Evolutionary conservation across 192 early-diverging fungal species (phyloP), one percentile per base, ranked within the genome.

Genomic region (Coemansia sp.): DNA sequence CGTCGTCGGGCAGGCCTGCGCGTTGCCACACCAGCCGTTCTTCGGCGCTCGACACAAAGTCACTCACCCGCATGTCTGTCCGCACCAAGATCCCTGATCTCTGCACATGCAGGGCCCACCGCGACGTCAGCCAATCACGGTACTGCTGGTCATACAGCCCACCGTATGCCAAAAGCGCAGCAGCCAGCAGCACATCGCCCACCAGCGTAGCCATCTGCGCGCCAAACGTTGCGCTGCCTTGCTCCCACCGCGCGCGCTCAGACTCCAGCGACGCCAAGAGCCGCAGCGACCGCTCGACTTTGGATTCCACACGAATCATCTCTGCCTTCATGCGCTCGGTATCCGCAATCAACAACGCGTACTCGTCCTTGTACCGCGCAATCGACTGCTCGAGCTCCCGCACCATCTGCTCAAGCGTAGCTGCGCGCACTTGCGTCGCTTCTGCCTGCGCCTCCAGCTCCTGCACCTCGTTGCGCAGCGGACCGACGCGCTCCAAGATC

Each of bases 101-200:
- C 52, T 14, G n/a, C 8, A 63, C 37, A 60, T 96, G 94, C 24
- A 68, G 69, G 8, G 83, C 82, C 96, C 96, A 99, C 43, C 86
- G 87, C 24, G 79, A 68, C 54, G 93, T 59, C 45, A 99, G 84
- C 54, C 86, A 66, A 55, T 90, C 88, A 59, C 98, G 89, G 71
- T 96, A 90, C 59, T 92, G 89, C 83, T 98, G 97, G 84, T 98
- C 96, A 85, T 98, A 98, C 86, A 90, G 93, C 16, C 98, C 98
- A 38, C 87, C 94, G 68, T 99, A 99, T 1, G 97, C 92, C 26
- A 98, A 75, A 78, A 97, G 93, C n/a, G 95, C 98, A 0, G 94
- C 84, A 7, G 92, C 88, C 41, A 98, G 75, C 19, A 99, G 70
- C 16, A 95, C 93, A 68, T 99, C 98, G 58, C 98, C 98, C 23